Conservation (phyloP, 2,329 filamentous ascomycete genomes). For the Colletotrichum orbiculare region DNA sequence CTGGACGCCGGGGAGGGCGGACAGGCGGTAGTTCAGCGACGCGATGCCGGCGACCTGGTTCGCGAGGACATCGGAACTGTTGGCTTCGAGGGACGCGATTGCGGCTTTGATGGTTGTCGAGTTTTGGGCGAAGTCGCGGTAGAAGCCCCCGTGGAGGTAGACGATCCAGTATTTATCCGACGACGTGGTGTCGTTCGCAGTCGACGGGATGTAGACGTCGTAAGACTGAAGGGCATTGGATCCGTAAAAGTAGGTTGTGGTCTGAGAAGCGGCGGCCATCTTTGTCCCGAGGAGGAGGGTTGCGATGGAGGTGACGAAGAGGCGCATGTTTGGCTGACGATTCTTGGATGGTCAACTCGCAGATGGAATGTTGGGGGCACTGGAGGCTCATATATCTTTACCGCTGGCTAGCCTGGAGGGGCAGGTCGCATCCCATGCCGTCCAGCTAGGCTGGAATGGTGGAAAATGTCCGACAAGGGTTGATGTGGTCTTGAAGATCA, state of each 20-base stretch:
- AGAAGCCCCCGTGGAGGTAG: conserved; percentile 29
- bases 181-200: not conserved
- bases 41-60: conserved; percentile 20
- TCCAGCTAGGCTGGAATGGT: conserved; percentile 14
- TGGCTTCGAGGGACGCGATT: conserved; percentile 17
- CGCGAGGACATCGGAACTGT: conserved; percentile 9
- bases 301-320: not conserved
- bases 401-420: not conserved
- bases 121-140: conserved; percentile 30
- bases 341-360: not conserved
- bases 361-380: not conserved
- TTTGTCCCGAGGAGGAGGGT: not conserved
- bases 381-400: not conserved
- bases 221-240: conserved; percentile 24
- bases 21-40: conserved; percentile 26
- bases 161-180: conserved; percentile 27
- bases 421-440: not conserved
- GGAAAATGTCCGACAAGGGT: conserved; percentile 5
- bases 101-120: conserved; percentile 17
- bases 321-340: conserved; percentile 2
- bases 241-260: conserved; percentile 26
- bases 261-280: conserved; percentile 10
- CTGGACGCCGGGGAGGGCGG: conserved; percentile 27
- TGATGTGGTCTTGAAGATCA: not conserved
- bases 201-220: conserved; percentile 14